A percentile compares a stretch with the other conserved stretches of the same genome.
phyloP scores from a whole-genome alignment of 768 basidiomycete species.

The Xanthoconium stramineum region DNA sequence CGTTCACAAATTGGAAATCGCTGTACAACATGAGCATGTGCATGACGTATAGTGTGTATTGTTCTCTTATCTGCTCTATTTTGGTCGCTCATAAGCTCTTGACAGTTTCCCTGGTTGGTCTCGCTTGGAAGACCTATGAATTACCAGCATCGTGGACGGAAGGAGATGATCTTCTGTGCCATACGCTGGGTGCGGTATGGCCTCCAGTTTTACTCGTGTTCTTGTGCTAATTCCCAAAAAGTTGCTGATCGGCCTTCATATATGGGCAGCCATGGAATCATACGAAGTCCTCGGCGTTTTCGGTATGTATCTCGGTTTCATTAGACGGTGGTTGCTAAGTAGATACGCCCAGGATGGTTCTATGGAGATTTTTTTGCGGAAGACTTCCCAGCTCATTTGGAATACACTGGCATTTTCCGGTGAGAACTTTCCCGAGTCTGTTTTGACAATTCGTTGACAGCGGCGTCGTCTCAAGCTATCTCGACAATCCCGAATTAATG shows the following conservation, averaged over 20 bases:
- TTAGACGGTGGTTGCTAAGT: background rate
- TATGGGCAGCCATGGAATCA: constrained; percentile 88
- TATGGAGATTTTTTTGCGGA: constrained; percentile 98
- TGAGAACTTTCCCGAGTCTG: constrained; percentile 31
- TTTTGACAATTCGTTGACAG: background rate
- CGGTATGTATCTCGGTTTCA: constrained; percentile 44
- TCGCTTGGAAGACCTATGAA: constrained; percentile 89
- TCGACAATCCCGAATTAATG: constrained; percentile 96
- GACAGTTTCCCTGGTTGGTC: constrained; percentile 76
- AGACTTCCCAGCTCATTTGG: constrained; percentile 83
- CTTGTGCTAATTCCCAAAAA: constrained; percentile 29
- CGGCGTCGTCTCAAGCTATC: constrained; percentile 48
- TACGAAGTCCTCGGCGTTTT: constrained; percentile 93
- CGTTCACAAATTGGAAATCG: constrained; percentile 93
- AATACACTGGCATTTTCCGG: constrained; percentile 98
- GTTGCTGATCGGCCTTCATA: constrained; percentile 82
- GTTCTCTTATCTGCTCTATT: background rate
- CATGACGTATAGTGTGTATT: constrained; percentile 83
- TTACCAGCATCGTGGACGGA: constrained; percentile 83
- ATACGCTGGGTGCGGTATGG: constrained; percentile 83
- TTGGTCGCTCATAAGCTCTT: background rate
- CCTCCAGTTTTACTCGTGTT: background rate
- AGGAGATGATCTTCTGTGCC: constrained; percentile 81
- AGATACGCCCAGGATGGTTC: constrained; percentile 75
- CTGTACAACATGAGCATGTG: constrained; percentile 90